Conservation (phyloP, 768 basidiomycete species). For the Trametes cingulata region DNA sequence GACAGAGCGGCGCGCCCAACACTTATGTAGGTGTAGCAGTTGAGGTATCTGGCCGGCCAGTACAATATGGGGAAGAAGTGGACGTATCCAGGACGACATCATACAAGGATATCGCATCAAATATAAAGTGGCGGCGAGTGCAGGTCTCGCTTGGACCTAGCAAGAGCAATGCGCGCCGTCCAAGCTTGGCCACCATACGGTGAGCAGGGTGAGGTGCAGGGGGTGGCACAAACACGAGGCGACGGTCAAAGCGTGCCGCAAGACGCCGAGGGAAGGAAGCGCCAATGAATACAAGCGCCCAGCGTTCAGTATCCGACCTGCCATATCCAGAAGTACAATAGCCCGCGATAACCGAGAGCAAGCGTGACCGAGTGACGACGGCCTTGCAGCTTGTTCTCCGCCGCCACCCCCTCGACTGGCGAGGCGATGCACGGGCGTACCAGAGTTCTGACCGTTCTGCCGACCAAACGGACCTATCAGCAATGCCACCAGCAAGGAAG, state of each 20-base stretch:
- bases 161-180: background rate
- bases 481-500: conserved; percentile 16
- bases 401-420: background rate
- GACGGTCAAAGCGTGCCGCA: background rate
- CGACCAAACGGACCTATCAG: background rate
- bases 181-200: too few relatives aligned
- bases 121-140: background rate
- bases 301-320: conserved; percentile 12
- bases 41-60: background rate
- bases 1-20: background rate
- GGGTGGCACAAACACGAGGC: background rate
- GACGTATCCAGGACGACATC: background rate
- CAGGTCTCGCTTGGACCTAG: too few relatives aligned
- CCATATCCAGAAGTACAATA: background rate
- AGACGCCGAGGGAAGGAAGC: too few relatives aligned
- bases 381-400: background rate
- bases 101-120: background rate
- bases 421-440: background rate
- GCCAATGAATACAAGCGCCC: too few relatives aligned
- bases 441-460: background rate
- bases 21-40: background rate
- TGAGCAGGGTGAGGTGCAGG: background rate
- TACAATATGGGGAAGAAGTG: background rate
- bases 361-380: background rate
- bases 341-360: background rate